Conservation (phyloP, 331 rosid genomes). For the Pyracantha coccinea region DNA sequence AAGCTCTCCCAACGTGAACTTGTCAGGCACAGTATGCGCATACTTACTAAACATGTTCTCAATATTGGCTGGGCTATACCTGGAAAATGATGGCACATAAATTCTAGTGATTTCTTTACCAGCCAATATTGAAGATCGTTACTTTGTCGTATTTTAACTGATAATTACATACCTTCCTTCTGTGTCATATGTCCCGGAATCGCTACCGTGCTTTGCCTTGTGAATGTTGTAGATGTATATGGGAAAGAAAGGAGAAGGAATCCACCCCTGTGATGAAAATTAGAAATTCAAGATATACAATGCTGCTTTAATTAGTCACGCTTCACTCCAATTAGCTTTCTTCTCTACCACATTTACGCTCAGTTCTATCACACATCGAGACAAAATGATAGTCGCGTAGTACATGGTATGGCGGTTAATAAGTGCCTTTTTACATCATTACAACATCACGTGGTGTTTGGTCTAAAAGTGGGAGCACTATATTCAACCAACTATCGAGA, state of each 20-base stretch:
- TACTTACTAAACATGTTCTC: conserved; percentile 76
- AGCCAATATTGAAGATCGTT: background rate
- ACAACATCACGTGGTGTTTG: background rate
- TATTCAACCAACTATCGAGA: background rate
- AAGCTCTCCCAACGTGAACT: conserved; percentile 53
- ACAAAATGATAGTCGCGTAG: background rate
- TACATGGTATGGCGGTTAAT: background rate
- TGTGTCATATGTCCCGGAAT: conserved; percentile 67
- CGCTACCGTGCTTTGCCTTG: conserved; percentile 79
- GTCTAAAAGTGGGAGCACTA: background rate
- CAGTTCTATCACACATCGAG: background rate
- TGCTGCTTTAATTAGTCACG: background rate
- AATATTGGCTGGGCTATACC: conserved; percentile 53
- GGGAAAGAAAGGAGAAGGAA: conserved; percentile 75
- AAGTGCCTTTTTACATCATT: too few species aligned
- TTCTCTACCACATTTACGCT: background rate
- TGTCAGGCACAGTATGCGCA: conserved; percentile 56
- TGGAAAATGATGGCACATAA: background rate
- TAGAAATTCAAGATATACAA: background rate
- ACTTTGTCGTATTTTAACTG: background rate
- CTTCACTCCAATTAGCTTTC: background rate
- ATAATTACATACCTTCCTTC: conserved; percentile 57
- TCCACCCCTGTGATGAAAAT: conserved; percentile 42
- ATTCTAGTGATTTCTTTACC: background rate
- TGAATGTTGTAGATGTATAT: conserved; percentile 60